These are phyloP conservation scores for Chlamydomonas schloesseri DNA, from an alignment of 139 green algal species.

Conservation along the genomic window DNA sequence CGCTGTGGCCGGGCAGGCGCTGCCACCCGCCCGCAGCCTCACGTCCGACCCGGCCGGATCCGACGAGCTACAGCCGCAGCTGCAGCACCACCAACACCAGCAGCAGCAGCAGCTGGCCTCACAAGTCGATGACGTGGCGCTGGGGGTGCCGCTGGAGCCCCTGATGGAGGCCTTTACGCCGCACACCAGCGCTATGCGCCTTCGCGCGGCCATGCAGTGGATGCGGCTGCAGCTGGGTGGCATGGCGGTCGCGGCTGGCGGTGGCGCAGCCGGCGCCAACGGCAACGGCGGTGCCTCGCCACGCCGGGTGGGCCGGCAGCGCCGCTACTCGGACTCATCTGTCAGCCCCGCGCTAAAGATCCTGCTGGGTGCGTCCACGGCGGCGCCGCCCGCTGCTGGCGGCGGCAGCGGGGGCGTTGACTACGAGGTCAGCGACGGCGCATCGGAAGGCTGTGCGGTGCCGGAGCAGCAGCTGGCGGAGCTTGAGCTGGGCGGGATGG, in stretches of 20 bases:
- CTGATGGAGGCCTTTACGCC: not conserved
- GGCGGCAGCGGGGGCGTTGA: no score
- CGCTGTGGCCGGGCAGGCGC: not conserved
- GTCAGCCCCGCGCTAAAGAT: conserved; percentile 22
- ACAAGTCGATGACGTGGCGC: not conserved
- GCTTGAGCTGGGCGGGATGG: no score
- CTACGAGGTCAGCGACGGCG: no score
- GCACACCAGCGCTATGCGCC: not conserved
- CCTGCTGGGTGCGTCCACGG: no score
- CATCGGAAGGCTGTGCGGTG: no score
- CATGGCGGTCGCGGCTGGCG: no score
- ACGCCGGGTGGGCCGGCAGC: not conserved
- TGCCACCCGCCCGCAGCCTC: no score
- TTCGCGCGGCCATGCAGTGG: conserved; percentile 30
- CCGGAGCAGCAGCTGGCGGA: no score
- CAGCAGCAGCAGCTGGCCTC: not conserved
- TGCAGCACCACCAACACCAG: not conserved
- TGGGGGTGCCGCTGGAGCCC: not conserved
- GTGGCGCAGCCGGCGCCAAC: no score
- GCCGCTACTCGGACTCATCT: conserved; percentile 6
- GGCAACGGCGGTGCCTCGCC: not conserved
- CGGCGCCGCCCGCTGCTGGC: no score
- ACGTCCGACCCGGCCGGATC: not conserved
- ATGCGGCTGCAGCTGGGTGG: conserved; percentile 34
- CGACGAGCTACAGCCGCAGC: not conserved